Evolutionary conservation across 2,329 filamentous ascomycete species (phyloP), one percentile per base, ranked within the genome.

Genomic region (Lecanicillium sp.): DNA sequence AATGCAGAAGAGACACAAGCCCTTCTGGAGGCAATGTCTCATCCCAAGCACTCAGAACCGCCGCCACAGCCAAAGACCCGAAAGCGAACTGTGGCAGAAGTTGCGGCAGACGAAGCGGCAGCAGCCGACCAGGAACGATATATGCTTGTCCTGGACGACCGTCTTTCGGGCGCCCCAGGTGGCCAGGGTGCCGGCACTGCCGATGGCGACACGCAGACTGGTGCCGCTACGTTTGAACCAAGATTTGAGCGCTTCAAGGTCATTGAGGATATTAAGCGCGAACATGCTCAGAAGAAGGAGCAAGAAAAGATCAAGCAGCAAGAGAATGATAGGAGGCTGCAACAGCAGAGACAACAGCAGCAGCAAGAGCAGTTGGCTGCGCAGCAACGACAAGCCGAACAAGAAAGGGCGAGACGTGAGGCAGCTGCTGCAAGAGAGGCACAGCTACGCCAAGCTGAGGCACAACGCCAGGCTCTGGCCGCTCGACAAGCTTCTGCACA

Each of bases 241-340:
- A 77, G 83, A 19, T 96, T 97, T 56, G 88, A 92, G 49, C 79
- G 85, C 28, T 97, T 96, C 62, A 96, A 96, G 66, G 79, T 87
- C 2, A 77, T 98, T 31, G 87, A 87, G 42, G 84, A 86, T 42
- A 94, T 96, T 50, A 86, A 82, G 55, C 69, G 77, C 40, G 78
- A 86, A 31, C 82, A 87, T 44, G 79, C 81, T 18, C 86, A 94
- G 56, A 84, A 80, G 54, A 81, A 80, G 47, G 82, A 84, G 44
- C 77, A 81, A 42, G 85, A 92, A 52, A 87, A 87, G 59, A 68
- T 78, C 39, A 76, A 80, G 47, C 75, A 82, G 42, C 69, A 71
- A 14, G 76, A 80, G 44, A 72, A 74, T 34, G 73, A 76, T 46
- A 69, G 71, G 37, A 70, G 72, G 45, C 56, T 77, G 18, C 66